phyloP scores from a whole-genome alignment of 495 filamentous ascomycete genomes.

The Platismatia glauca region DNA sequence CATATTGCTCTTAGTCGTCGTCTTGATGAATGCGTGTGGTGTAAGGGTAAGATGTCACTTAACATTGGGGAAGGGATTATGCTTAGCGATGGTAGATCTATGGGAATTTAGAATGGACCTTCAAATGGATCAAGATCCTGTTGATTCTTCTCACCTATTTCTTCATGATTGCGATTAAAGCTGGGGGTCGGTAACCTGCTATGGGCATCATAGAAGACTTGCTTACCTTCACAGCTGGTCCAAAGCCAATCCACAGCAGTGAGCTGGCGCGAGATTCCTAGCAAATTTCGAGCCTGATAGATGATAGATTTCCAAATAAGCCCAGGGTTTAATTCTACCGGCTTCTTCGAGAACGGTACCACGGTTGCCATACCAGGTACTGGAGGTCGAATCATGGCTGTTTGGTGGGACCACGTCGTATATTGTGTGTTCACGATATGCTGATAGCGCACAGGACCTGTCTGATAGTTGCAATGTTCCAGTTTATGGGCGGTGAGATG shows the following conservation, averaged over 20 bases:
- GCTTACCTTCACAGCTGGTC: slow-evolving; percentile 16
- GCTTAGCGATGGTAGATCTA: slow-evolving; percentile 21
- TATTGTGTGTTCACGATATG: background rate
- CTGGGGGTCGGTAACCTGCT: slow-evolving; percentile 20
- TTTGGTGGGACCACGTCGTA: slow-evolving; percentile 21
- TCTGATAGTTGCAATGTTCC: slow-evolving; percentile 35
- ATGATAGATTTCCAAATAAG: slow-evolving; percentile 14
- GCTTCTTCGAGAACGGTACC: slow-evolving; percentile 13
- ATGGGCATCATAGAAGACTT: background rate
- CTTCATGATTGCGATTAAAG: slow-evolving; percentile 26
- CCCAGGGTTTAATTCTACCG: slow-evolving; percentile 24
- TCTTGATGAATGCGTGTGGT: slow-evolving; percentile 27
- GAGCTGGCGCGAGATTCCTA: background rate
- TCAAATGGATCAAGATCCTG: slow-evolving; percentile 28
- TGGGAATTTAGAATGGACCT: slow-evolving; percentile 27
- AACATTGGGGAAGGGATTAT: background rate
- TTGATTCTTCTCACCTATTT: slow-evolving; percentile 22
- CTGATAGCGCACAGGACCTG: slow-evolving; percentile 27
- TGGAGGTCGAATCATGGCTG: slow-evolving; percentile 23
- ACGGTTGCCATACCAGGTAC: slow-evolving; percentile 20
- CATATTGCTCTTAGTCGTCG: slow-evolving; percentile 20
- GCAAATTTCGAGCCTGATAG: background rate
- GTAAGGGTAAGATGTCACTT: slow-evolving; percentile 18
- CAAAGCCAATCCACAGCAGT: slow-evolving; percentile 12
- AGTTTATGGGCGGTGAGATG: slow-evolving; percentile 38